A percentile compares a stretch with the other conserved stretches of the same genome.
Conservation (phyloP, 2,329 filamentous ascomycete species). For the Sarocladium kiliense region DNA sequence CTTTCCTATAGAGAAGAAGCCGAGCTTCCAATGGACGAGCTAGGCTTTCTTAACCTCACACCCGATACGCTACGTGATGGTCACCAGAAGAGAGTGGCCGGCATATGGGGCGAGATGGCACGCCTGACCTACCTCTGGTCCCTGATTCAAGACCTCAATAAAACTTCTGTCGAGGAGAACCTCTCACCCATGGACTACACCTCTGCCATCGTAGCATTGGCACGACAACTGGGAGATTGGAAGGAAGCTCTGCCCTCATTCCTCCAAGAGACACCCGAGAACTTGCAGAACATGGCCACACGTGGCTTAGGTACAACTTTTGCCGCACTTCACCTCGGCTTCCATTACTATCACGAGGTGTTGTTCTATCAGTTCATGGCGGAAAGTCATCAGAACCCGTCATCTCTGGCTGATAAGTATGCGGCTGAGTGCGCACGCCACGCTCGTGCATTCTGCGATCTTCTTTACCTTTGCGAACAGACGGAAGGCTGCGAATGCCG, state of each 20-base stretch:
- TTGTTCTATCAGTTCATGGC: constrained; percentile 10
- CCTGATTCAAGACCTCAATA: constrained; percentile 10
- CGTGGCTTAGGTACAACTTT: constrained; percentile 5
- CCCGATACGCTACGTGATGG: background rate
- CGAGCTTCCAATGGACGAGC: constrained; percentile 9
- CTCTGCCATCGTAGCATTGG: background rate
- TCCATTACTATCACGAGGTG: constrained; percentile 10
- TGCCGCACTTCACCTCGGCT: constrained; percentile 9
- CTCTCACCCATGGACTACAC: background rate
- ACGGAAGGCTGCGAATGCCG: constrained; percentile 3
- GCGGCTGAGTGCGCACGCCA: background rate
- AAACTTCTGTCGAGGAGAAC: constrained; percentile 3
- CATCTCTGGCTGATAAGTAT: background rate
- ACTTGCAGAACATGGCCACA: background rate
- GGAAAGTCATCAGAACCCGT: constrained; percentile 4
- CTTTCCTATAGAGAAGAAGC: constrained; percentile 3
- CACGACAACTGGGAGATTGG: background rate
- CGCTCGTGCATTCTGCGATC: constrained; percentile 4
- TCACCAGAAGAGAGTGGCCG: background rate
- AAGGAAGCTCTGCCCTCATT: background rate
- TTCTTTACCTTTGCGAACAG: constrained; percentile 1
- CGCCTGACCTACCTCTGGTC: constrained; percentile 7
- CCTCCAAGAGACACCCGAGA: background rate
- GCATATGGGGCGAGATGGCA: constrained; percentile 11
- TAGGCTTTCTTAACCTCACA: background rate